Evolutionary conservation across 805 yeast species (phyloP).

Genomic region (Wickerhamomyces xylosicus): DNA sequence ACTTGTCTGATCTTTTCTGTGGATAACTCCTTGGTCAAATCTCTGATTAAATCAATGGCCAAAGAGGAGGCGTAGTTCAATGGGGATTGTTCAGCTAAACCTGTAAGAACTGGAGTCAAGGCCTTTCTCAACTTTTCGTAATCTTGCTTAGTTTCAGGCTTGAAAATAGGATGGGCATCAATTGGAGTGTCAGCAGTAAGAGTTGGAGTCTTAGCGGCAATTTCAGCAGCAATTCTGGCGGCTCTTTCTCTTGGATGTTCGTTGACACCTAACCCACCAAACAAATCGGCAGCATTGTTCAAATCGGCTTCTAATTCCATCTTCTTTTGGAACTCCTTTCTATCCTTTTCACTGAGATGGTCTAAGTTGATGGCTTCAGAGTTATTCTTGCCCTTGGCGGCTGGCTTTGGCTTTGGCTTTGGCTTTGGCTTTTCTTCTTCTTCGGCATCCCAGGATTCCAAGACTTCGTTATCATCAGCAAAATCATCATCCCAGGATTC

Average conservation of each 20-base stretch:
- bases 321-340: slow-evolving; percentile 61
- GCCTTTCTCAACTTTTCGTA: slow-evolving; percentile 71
- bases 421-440: slow-evolving; percentile 40
- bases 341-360: slow-evolving; percentile 60
- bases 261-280: slow-evolving; percentile 58
- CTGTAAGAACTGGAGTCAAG: slow-evolving; percentile 48
- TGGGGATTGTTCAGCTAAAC: slow-evolving; percentile 48
- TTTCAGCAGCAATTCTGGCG: slow-evolving; percentile 24
- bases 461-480: slow-evolving; percentile 63
- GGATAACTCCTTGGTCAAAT: slow-evolving; percentile 68
- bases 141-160: slow-evolving; percentile 72
- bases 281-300: slow-evolving; percentile 86
- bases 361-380: slow-evolving; percentile 39
- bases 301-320: slow-evolving; percentile 82
- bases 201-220: slow-evolving; percentile 18
- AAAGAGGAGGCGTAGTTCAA: slow-evolving; percentile 64
- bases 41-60: slow-evolving; percentile 81
- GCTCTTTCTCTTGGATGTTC: slow-evolving; percentile 34
- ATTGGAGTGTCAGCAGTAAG: slow-evolving; percentile 56
- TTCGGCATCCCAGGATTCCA: slow-evolving; percentile 89
- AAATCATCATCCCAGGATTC: slow-evolving; percentile 72
- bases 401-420: slow-evolving; percentile 18
- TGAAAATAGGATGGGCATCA: slow-evolving; percentile 71
- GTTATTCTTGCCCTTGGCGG: slow-evolving; percentile 10
- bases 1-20: slow-evolving; percentile 81